These are phyloP conservation scores for Casaregolazyma suthepensis DNA, from an alignment of 1,139 yeast species.

Conservation along the genomic window DNA sequence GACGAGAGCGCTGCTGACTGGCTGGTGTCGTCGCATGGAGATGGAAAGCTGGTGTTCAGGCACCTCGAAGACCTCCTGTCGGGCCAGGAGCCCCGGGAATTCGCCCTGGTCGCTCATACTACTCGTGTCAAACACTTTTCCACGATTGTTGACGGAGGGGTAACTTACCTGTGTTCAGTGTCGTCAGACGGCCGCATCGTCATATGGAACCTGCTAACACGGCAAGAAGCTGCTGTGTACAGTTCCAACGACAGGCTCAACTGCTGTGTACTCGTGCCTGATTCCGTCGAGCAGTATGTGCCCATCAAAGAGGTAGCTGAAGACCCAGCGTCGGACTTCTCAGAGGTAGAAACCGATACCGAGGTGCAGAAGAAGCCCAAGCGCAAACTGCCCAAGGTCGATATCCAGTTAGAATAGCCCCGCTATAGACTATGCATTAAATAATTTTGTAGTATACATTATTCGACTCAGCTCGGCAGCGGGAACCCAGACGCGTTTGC, in stretches of 20 bases:
- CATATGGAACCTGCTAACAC: constrained; percentile 69
- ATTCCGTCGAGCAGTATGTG: constrained; percentile 56
- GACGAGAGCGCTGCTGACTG: constrained; percentile 43
- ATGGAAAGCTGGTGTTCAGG: constrained; percentile 64
- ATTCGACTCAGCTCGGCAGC: not conserved
- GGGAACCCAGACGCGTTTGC: constrained; percentile 5
- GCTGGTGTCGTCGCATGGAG: constrained; percentile 60
- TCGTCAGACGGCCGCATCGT: constrained; percentile 93
- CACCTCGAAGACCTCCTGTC: constrained; percentile 32
- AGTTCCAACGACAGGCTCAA: constrained; percentile 90
- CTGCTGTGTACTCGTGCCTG: constrained; percentile 75
- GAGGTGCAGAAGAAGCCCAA: constrained; percentile 41
- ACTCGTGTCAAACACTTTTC: constrained; percentile 76
- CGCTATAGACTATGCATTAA: constrained; percentile 1
- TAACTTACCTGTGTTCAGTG: constrained; percentile 60
- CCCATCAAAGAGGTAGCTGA: constrained; percentile 14
- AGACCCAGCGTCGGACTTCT: constrained; percentile 51
- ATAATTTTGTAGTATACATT: constrained; percentile 1
- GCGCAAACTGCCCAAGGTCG: constrained; percentile 25
- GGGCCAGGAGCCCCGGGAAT: constrained; percentile 28
- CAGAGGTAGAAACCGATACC: constrained; percentile 40
- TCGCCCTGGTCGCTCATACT: constrained; percentile 70
- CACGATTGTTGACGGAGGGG: constrained; percentile 28
- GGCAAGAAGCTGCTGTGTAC: constrained; percentile 84
- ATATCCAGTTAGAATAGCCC: constrained; percentile 15